Conservation (phyloP, 2,329 filamentous ascomycete genomes). For the Penicillium sp. region DNA sequence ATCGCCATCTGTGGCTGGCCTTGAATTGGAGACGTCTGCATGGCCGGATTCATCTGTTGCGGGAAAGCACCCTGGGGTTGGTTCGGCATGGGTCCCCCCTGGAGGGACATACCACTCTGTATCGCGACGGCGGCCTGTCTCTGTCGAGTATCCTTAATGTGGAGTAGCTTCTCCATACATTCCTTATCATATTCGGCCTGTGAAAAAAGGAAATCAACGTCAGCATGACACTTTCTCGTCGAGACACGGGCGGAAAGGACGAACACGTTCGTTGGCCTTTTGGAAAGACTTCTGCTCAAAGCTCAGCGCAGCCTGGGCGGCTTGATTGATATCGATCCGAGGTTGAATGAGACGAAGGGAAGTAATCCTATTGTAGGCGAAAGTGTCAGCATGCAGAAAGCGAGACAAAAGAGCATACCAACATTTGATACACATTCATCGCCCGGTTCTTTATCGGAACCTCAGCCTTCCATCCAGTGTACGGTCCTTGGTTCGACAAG, state of each 20-base stretch:
- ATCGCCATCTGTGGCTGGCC: slow-evolving; percentile 39
- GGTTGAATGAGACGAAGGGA: slow-evolving; percentile 48
- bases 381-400: slow-evolving; percentile 9
- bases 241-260: background rate
- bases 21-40: slow-evolving; percentile 51
- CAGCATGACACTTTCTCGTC: background rate
- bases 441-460: slow-evolving; percentile 41
- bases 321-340: slow-evolving; percentile 37
- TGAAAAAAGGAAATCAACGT: background rate
- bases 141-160: slow-evolving; percentile 46
- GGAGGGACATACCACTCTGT: slow-evolving; percentile 41
- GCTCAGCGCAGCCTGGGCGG: slow-evolving; percentile 41
- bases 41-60: slow-evolving; percentile 50
- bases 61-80: slow-evolving; percentile 48
- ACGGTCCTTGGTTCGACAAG: slow-evolving; percentile 43
- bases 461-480: slow-evolving; percentile 45
- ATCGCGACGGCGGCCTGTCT: slow-evolving; percentile 41
- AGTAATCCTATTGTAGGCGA: slow-evolving; percentile 37
- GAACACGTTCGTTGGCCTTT: slow-evolving; percentile 38
- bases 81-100: slow-evolving; percentile 37
- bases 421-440: slow-evolving; percentile 46
- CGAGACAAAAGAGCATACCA: slow-evolving; percentile 18
- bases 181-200: slow-evolving; percentile 45
- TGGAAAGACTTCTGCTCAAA: slow-evolving; percentile 48
- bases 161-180: slow-evolving; percentile 44